Evolutionary conservation across 108 stramenopile genomes (phyloP), one percentile per base, ranked within the genome.

Genomic region (Mediolabrus comicus): DNA sequence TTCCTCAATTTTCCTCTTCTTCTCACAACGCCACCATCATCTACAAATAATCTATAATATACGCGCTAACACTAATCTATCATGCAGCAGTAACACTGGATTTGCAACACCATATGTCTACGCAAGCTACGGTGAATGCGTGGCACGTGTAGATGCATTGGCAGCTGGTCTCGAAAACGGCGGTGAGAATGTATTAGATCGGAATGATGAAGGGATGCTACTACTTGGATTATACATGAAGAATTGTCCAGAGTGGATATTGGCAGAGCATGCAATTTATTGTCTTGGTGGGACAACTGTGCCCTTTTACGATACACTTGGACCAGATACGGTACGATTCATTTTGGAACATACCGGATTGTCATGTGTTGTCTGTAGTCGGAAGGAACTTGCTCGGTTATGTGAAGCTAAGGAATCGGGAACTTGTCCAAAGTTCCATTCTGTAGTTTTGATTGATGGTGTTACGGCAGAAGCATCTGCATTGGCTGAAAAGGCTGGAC

Each of bases 261-360:
- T 99, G 38, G 90, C 86, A 16, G 98, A 99, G 51, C 95, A 97
- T 55, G 95, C 89, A 8, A 75, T 83, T 27, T 95, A 93, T 69
- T 67, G 82, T 31, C 39, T 94, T 35, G 84, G 87, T 35, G 92
- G 90, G 14, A 75, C 87, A 7, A 94, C 95, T 0, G 98, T 95
- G 56, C 97, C 97, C 3, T 84, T 97, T 34, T 98, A 98, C 75
- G 96, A 97, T 67, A 98, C 98, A 11, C 82, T 98, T 7, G 98
- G 96, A 10, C 91, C 93, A 9, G 95, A 95, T 43, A 82, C 93
- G 6, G 91, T 95, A 0, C 67, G 84, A 19, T 97, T 89, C 71
- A 94, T 97, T 56, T 56, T 98, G 46, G 69, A 84, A 16, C 95
- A 97, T 75, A 97, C 97, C 0, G 81, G 75, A 16, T 61, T 91